Evolutionary conservation across 2,329 filamentous ascomycete genomes (phyloP).

Genomic region (Paecilomyces sp.): DNA sequence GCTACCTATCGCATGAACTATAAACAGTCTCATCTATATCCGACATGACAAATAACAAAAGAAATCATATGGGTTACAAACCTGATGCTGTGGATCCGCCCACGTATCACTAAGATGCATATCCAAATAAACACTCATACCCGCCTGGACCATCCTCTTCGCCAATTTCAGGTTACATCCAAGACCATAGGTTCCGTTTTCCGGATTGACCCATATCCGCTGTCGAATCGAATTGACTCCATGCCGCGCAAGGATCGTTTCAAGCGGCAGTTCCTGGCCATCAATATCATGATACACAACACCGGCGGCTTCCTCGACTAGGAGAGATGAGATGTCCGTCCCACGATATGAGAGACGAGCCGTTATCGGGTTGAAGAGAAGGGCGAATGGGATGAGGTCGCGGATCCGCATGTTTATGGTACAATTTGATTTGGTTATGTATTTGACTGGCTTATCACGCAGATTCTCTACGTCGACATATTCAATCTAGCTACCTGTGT

Average conservation of each 20-base stretch:
- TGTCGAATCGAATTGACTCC: slow-evolving; percentile 66
- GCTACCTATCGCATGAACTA: background rate
- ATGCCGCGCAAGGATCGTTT: slow-evolving; percentile 53
- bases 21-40: no score
- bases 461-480: no score
- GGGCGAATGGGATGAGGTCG: background rate
- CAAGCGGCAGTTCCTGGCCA: slow-evolving; percentile 50
- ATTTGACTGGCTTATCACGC: no score
- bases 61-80: slow-evolving; percentile 10
- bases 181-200: slow-evolving; percentile 59
- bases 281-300: slow-evolving; percentile 53
- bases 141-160: slow-evolving; percentile 55
- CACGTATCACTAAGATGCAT: slow-evolving; percentile 64
- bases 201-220: slow-evolving; percentile 63
- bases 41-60: background rate
- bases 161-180: slow-evolving; percentile 65
- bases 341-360: slow-evolving; percentile 57
- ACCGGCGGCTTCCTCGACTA: slow-evolving; percentile 56
- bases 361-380: slow-evolving; percentile 13
- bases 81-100: slow-evolving; percentile 61
- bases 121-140: slow-evolving; percentile 55
- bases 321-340: slow-evolving; percentile 63
- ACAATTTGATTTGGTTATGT: no score
- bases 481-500: no score
- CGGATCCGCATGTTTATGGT: background rate